Conservation (phyloP, 1,139 yeast species). For the Yamadazyma dushanensis region DNA sequence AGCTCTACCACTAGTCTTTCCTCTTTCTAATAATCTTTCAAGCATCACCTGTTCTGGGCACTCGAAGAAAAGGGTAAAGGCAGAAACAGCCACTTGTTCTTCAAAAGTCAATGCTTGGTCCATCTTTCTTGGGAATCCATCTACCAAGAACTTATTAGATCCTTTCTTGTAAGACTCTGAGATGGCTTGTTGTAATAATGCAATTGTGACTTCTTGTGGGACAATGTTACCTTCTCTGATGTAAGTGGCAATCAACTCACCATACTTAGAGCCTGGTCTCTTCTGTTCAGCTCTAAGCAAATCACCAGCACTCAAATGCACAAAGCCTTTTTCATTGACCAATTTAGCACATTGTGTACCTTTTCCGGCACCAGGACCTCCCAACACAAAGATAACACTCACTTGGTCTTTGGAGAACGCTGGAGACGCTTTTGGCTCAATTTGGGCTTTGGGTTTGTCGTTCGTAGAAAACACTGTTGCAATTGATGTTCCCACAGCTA, state of each 20-base stretch:
- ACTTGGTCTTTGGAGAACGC: constrained; percentile 64
- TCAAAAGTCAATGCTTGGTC: constrained; percentile 95
- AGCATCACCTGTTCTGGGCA: constrained; percentile 93
- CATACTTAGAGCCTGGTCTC: constrained; percentile 79
- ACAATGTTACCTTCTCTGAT: constrained; percentile 90
- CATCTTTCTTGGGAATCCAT: constrained; percentile 98
- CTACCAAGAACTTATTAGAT: constrained; percentile 65
- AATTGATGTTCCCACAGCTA: constrained; percentile 50
- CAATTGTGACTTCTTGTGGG: constrained; percentile 93
- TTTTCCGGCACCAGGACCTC: constrained; percentile 93
- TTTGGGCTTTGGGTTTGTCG: constrained; percentile 45
- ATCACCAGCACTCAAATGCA: constrained; percentile 94
- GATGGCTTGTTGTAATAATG: constrained; percentile 79
- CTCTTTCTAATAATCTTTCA: constrained; percentile 80
- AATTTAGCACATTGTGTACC: constrained; percentile 93
- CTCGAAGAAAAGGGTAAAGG: constrained; percentile 85
- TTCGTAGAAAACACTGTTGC: constrained; percentile 45
- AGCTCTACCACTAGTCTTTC: constrained; percentile 89
- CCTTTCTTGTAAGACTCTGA: constrained; percentile 53
- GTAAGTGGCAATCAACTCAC: constrained; percentile 78
- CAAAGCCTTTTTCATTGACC: constrained; percentile 77
- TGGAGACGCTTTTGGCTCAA: constrained; percentile 40
- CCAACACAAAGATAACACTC: constrained; percentile 83
- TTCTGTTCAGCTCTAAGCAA: constrained; percentile 87
- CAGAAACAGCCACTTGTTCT: constrained; percentile 69